Base-by-base conservation (phyloP, 148 eudicot genomes). In the Bassia scoparia region DNA sequence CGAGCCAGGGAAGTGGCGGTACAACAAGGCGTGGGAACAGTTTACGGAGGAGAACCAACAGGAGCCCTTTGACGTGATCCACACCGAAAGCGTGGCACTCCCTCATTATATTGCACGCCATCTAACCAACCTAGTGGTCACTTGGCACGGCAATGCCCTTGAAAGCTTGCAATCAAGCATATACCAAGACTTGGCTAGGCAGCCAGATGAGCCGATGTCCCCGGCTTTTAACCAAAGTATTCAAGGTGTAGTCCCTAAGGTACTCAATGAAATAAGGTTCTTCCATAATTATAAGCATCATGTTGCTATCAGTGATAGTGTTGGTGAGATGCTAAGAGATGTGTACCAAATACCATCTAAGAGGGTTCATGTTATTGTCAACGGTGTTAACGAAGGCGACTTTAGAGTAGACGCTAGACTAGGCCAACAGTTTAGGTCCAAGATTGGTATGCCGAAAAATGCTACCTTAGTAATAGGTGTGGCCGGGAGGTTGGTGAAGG, bases 111-210 rank as follows among this genome's bases (percentile, higher is more conserved):
- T 88, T 3, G 92, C 97, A 0, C 76, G 84, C 8, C 17, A 72
- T 4, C 66, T 87, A 6, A 78, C 88, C 10, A 92, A 92, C 78
- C 82, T 92, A 12, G 96, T 86, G 23, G 97, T 88, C 21, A 78
- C 97, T 14, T 92, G 97, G 97, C 97, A 92, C 26, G 97, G 97
- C 4, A 92, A 85, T 44, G 96, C 96, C 3, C 70, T 92, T 2
- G 97, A 92, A 73, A 85, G 88, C 54, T 67, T 91, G 49, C 88
- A 87, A 9, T 91, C 97, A 23, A 84, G 84, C 35, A 83, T 91
- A 50, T 92, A 80, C 72, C 98, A 92, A 74, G 96, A 90, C 67
- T 66, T 92, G 77, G 80, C 80, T 30, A 81, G 93, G 33, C 68
- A 70, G n/a, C 82, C 87, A 20, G 70, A 64, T 14, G 97, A 92